A percentile compares a stretch with the other conserved stretches of the same genome.
Conservation (phyloP, 1,284 basidiomycete species). For the Polyporus tsugae region DNA sequence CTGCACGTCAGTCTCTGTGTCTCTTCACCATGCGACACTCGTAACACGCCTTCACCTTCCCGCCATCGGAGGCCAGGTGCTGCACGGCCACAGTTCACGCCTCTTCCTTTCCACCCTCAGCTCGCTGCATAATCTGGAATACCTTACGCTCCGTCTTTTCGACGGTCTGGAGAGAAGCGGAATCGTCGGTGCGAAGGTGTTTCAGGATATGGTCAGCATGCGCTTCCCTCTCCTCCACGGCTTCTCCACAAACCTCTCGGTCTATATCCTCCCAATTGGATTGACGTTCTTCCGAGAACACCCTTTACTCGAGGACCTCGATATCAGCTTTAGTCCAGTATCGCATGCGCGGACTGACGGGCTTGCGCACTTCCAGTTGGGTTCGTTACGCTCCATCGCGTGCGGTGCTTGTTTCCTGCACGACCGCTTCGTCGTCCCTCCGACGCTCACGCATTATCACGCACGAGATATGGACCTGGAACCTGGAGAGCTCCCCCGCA, state of each 20-base stretch:
- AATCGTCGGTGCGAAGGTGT: not conserved
- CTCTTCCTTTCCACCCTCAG: not conserved
- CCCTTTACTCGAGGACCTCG: conserved; percentile 5
- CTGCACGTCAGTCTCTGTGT: not conserved
- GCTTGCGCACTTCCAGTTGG: not conserved
- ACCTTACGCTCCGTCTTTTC: not conserved
- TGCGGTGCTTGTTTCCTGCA: not conserved
- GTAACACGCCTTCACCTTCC: conserved; percentile 5
- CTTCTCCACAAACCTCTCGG: conserved; percentile 12
- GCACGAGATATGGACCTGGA: not conserved
- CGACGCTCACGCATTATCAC: conserved; percentile 12
- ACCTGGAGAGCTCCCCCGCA: not conserved
- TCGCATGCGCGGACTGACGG: not conserved
- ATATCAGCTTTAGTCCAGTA: not conserved
- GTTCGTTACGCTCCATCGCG: conserved; percentile 2
- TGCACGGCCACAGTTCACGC: not conserved
- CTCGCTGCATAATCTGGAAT: not conserved
- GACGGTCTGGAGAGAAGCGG: not conserved
- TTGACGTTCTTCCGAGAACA: not conserved
- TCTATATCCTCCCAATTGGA: not conserved
- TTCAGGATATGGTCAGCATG: not conserved
- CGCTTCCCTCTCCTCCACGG: conserved; percentile 7
- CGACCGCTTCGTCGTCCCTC: not conserved
- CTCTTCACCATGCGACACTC: not conserved
- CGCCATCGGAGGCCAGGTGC: not conserved